phyloP scores from a whole-genome alignment of 306 rosid genomes.

The Trifolium repens region DNA sequence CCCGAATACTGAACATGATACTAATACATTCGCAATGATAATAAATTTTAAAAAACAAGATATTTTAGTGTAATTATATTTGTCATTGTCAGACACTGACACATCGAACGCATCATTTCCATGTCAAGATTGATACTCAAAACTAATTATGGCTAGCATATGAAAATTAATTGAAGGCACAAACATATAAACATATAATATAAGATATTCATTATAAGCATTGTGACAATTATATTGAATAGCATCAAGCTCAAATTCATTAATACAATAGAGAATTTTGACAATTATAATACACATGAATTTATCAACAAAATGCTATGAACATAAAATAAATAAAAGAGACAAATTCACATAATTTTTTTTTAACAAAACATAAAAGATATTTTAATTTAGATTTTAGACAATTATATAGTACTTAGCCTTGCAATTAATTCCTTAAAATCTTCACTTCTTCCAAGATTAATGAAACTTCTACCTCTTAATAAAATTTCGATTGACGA shows the following conservation, averaged over 20 bases:
- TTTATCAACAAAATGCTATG: conserved; percentile 8
- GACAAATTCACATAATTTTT: background rate
- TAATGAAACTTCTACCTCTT: conserved; percentile 33
- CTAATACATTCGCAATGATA: too few relatives aligned
- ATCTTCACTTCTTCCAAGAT: conserved; percentile 2
- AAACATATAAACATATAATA: background rate
- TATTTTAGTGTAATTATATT: background rate
- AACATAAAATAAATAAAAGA: conserved; percentile 21
- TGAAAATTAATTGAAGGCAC: background rate
- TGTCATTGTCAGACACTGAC: too few relatives aligned
- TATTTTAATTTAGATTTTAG: background rate
- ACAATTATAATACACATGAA: conserved; percentile 37
- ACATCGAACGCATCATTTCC: too few relatives aligned
- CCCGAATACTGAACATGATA: too few relatives aligned
- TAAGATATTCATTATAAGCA: background rate
- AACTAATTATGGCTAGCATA: background rate
- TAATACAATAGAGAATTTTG: background rate
- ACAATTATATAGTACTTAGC: conserved; percentile 10
- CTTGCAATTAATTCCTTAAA: conserved; percentile 27
- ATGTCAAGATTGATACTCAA: background rate
- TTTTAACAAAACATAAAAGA: background rate
- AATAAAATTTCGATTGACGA: background rate
- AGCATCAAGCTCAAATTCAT: conserved; percentile 31
- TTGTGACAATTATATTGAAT: conserved; percentile 18
- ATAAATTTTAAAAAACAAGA: background rate